Conservation (phyloP, 352 stramenopile species). For the Globisporangium sylvaticum region DNA sequence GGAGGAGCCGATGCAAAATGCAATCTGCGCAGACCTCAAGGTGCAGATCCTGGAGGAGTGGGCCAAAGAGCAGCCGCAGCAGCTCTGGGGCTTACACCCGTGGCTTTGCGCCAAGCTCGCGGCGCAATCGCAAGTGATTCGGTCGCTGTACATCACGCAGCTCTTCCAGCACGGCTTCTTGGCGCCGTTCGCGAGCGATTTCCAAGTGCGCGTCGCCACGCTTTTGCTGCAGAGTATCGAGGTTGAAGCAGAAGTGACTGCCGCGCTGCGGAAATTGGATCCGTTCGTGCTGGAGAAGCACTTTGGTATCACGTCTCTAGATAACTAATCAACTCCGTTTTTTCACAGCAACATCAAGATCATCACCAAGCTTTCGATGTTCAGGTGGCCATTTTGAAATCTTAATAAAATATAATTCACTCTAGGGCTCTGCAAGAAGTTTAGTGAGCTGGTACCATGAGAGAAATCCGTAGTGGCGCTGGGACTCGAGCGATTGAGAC, state of each 20-base stretch:
- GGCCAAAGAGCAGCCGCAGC: neutral
- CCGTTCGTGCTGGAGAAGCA: conserved; percentile 27
- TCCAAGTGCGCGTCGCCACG: conserved; percentile 34
- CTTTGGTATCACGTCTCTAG: conserved; percentile 16
- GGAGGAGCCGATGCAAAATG: neutral
- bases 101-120: conserved; percentile 16
- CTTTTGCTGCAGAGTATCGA: conserved; percentile 23
- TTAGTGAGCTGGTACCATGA: too few relatives aligned
- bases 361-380: too few relatives aligned
- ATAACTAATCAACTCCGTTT: neutral
- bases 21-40: neutral
- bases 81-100: conserved; percentile 9
- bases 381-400: too few relatives aligned
- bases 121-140: conserved; percentile 18
- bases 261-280: conserved; percentile 27
- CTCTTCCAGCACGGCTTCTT: conserved; percentile 34
- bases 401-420: too few relatives aligned
- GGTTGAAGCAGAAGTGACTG: conserved; percentile 14
- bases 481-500: too few relatives aligned
- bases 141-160: conserved; percentile 23
- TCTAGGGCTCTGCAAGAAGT: too few relatives aligned
- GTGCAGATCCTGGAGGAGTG: conserved; percentile 4
- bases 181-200: conserved; percentile 33
- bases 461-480: too few relatives aligned
- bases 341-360: neutral